Conservation (phyloP, 2,329 filamentous ascomycete genomes). For the Aschersonia sp. region DNA sequence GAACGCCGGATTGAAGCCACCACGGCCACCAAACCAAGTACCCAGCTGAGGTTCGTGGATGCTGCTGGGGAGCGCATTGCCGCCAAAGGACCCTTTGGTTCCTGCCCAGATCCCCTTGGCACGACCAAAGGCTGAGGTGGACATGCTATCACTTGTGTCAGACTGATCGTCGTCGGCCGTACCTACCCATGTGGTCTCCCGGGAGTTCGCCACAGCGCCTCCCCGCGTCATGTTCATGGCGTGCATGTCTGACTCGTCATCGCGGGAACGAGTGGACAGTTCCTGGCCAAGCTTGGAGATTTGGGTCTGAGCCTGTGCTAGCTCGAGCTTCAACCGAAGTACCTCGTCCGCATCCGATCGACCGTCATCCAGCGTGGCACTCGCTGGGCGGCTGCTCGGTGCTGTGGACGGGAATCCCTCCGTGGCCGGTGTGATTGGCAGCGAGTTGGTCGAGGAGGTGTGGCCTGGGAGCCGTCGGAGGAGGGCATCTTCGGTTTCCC, state of each 20-base stretch:
- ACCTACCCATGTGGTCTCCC: slow-evolving; percentile 34
- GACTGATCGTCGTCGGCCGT: slow-evolving; percentile 39
- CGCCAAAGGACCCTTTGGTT: slow-evolving; percentile 25
- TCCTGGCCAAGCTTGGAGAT: slow-evolving; percentile 61
- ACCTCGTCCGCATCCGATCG: slow-evolving; percentile 40
- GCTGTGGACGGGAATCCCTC: slow-evolving; percentile 35
- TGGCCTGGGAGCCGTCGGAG: slow-evolving; percentile 26
- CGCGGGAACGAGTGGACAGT: slow-evolving; percentile 45
- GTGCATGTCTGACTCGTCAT: slow-evolving; percentile 25
- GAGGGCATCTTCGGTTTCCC: slow-evolving; percentile 17
- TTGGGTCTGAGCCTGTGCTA: slow-evolving; percentile 55
- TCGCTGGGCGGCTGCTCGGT: slow-evolving; percentile 37
- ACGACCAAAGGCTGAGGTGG: slow-evolving; percentile 35
- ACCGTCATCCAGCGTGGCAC: slow-evolving; percentile 29
- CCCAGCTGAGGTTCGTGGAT: slow-evolving; percentile 19
- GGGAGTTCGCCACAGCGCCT: slow-evolving; percentile 9
- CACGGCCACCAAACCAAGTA: slow-evolving; percentile 31
- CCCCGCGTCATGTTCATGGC: slow-evolving; percentile 8
- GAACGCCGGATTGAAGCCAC: slow-evolving; percentile 20
- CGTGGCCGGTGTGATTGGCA: slow-evolving; percentile 47
- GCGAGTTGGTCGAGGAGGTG: slow-evolving; percentile 38
- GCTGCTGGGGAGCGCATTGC: slow-evolving; percentile 18
- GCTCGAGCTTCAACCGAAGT: slow-evolving; percentile 52
- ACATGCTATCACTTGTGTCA: slow-evolving; percentile 40
- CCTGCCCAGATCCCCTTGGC: slow-evolving; percentile 42